phyloP scores from a whole-genome alignment of 169 alveolate genomes.

The Fabrea salina region DNA sequence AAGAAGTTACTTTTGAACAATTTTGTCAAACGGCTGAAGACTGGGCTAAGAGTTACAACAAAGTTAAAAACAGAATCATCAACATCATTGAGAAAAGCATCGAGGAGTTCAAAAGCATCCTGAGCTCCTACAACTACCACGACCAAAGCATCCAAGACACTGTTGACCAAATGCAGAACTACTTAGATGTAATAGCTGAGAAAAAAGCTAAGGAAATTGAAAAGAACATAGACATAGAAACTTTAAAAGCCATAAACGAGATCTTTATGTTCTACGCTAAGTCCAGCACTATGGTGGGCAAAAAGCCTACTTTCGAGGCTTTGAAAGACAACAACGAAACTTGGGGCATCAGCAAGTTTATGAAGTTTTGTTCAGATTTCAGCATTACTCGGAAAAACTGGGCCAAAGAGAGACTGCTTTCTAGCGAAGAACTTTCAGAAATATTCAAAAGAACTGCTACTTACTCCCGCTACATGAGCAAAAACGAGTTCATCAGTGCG shows the following conservation, averaged over 20 bases:
- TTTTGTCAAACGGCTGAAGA: neutral
- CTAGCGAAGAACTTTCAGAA: neutral
- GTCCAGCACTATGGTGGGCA: neutral
- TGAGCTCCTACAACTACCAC: neutral
- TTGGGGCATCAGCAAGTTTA: neutral
- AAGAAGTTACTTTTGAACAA: neutral
- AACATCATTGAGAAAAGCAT: neutral
- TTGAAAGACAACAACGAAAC: neutral
- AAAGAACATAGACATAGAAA: neutral
- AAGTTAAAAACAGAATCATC: neutral
- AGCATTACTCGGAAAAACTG: neutral
- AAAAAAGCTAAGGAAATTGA: neutral
- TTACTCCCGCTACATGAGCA: constrained; percentile 4
- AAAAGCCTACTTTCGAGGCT: neutral
- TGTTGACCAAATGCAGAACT: neutral
- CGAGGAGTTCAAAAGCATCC: neutral
- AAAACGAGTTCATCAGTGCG: neutral
- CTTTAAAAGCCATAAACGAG: neutral
- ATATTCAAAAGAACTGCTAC: constrained; percentile 20
- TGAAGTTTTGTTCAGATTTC: constrained; percentile 8
- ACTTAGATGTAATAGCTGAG: neutral
- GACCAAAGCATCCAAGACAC: neutral
- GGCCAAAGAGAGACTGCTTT: neutral
- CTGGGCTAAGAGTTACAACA: neutral
- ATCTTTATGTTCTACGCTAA: constrained; percentile 7